phyloP scores from a whole-genome alignment of 1,284 basidiomycete species.

The Pterula multifida region DNA sequence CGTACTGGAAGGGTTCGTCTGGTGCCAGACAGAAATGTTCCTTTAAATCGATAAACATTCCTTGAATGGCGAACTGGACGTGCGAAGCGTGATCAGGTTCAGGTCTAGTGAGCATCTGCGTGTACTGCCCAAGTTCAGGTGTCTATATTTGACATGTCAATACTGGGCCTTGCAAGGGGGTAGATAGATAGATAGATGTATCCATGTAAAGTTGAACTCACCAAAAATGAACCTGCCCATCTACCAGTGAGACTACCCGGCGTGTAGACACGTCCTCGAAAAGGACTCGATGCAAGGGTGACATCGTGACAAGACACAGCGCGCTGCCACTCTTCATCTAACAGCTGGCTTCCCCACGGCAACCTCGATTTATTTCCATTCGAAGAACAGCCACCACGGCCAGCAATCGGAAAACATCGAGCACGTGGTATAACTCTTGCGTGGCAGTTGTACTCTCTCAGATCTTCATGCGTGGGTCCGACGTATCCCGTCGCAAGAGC shows the following conservation, averaged over 20 bases:
- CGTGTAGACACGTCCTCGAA: slow-evolving; percentile 26
- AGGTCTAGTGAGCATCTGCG: slow-evolving; percentile 14
- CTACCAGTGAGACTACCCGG: slow-evolving; percentile 27
- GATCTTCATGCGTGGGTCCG: slow-evolving; percentile 25
- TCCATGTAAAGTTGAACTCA: slow-evolving; percentile 16
- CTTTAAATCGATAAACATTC: slow-evolving; percentile 26
- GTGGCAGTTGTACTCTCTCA: slow-evolving; percentile 23
- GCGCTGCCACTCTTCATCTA: slow-evolving; percentile 34
- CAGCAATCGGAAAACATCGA: background rate
- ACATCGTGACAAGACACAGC: slow-evolving; percentile 24
- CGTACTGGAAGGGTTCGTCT: slow-evolving; percentile 22
- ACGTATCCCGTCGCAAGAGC: slow-evolving; percentile 16
- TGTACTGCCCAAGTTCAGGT: slow-evolving; percentile 7
- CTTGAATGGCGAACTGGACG: slow-evolving; percentile 20
- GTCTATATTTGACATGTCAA: slow-evolving; percentile 3
- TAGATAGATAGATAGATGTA: too few relatives aligned
- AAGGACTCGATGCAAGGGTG: slow-evolving; percentile 21
- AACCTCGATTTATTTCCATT: background rate
- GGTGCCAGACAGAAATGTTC: slow-evolving; percentile 34
- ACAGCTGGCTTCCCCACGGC: slow-evolving; percentile 10
- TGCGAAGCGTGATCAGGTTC: slow-evolving; percentile 10
- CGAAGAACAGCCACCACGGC: too few relatives aligned
- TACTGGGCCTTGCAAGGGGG: too few relatives aligned
- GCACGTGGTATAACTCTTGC: background rate
- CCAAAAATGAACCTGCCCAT: slow-evolving; percentile 31